These are phyloP conservation scores for Calonectria multiphialidica DNA, from an alignment of 2,329 filamentous ascomycete genomes.

Conservation along the genomic window DNA sequence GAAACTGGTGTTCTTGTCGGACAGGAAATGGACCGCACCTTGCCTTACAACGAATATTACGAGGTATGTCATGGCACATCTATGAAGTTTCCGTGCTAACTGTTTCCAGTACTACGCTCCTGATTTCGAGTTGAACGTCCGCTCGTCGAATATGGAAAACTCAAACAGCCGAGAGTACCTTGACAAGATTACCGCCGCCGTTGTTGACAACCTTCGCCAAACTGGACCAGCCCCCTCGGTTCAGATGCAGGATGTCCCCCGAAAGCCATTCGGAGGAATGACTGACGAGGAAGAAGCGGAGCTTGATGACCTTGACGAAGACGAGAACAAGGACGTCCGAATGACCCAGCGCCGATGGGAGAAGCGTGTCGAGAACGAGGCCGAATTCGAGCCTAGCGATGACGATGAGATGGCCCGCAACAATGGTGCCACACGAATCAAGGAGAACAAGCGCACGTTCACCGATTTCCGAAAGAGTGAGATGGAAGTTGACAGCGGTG, in stretches of 20 bases:
- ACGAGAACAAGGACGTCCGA: slow-evolving; percentile 86
- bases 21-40: slow-evolving; percentile 81
- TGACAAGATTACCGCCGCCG: slow-evolving; percentile 82
- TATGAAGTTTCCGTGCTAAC: slow-evolving; percentile 34
- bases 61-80: slow-evolving; percentile 62
- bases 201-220: slow-evolving; percentile 89
- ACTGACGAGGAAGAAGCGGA: slow-evolving; percentile 76
- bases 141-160: slow-evolving; percentile 90
- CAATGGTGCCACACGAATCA: slow-evolving; percentile 75
- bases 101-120: slow-evolving; percentile 84
- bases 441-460: slow-evolving; percentile 63
- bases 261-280: slow-evolving; percentile 71
- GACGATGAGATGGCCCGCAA: slow-evolving; percentile 83
- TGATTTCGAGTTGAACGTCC: slow-evolving; percentile 91
- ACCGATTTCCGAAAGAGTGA: slow-evolving; percentile 62
- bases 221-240: slow-evolving; percentile 90
- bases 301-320: slow-evolving; percentile 80
- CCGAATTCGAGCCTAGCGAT: slow-evolving; percentile 89
- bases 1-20: slow-evolving; percentile 93
- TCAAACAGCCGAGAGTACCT: slow-evolving; percentile 87
- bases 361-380: slow-evolving; percentile 79
- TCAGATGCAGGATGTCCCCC: slow-evolving; percentile 84
- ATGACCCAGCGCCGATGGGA: slow-evolving; percentile 88
- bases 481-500: slow-evolving; percentile 52
- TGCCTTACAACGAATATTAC: slow-evolving; percentile 98